These are phyloP conservation scores for Candida sanyiensis DNA, from an alignment of 805 yeast species.

Conservation along the genomic window DNA sequence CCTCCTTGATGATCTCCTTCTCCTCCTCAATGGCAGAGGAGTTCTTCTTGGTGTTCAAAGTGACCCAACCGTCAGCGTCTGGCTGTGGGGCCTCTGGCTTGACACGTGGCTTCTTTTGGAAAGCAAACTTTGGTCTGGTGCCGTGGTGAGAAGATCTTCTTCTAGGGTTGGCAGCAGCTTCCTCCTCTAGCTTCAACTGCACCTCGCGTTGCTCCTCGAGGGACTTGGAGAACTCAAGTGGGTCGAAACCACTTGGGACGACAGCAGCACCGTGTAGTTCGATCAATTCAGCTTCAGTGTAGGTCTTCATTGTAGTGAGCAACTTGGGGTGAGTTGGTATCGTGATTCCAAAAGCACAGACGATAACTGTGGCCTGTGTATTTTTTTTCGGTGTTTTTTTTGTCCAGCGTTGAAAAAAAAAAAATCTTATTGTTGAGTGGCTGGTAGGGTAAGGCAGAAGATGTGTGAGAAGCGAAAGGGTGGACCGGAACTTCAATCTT, in stretches of 20 bases:
- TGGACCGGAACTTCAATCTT: neutral
- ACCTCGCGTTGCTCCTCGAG: conserved; percentile 58
- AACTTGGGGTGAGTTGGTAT: conserved; percentile 3
- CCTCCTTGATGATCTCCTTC: conserved; percentile 42
- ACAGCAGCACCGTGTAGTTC: conserved; percentile 51
- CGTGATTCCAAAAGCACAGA: conserved; percentile 1
- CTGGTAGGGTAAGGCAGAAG: neutral
- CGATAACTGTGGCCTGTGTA: neutral
- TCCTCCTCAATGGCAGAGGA: conserved; percentile 47
- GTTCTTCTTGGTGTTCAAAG: conserved; percentile 39
- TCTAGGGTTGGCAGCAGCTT: conserved; percentile 27
- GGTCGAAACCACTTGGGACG: conserved; percentile 57
- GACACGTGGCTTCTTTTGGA: conserved; percentile 34
- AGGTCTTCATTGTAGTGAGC: conserved; percentile 40
- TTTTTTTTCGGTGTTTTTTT: conserved; percentile 4
- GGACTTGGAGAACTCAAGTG: conserved; percentile 57
- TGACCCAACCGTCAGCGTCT: conserved; percentile 84
- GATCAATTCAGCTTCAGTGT: conserved; percentile 67
- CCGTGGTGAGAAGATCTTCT: conserved; percentile 50
- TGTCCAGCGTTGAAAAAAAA: conserved; percentile 2
- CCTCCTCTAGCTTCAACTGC: conserved; percentile 27
- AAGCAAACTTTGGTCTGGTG: conserved; percentile 50
- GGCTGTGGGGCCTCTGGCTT: conserved; percentile 36
- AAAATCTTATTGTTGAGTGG: neutral
- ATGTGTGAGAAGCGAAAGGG: too few relatives aligned